A percentile compares a stretch with the other conserved stretches of the same genome.
Conservation (phyloP, 148 eudicot genomes). For the Amaranthus cruentus region DNA sequence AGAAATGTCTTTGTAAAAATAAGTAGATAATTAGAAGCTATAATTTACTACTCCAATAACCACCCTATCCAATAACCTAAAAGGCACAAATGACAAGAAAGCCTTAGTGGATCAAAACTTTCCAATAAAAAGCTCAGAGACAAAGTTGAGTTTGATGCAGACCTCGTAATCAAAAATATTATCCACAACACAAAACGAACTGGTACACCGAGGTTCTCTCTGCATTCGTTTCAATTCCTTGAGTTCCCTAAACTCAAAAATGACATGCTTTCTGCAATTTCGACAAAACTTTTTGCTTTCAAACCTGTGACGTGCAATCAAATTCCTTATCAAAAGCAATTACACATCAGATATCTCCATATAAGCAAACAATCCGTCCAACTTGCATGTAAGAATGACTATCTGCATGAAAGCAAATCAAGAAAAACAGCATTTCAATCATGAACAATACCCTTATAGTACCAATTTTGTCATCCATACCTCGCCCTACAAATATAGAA, state of each 20-base stretch:
- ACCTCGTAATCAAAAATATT: slow-evolving; percentile 94
- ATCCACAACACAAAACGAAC: slow-evolving; percentile 96
- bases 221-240: slow-evolving; percentile 89
- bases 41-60: too few relatives aligned
- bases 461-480: background rate
- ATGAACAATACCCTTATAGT: background rate
- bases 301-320: slow-evolving; percentile 51
- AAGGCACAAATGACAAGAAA: background rate
- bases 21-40: too few relatives aligned
- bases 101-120: background rate
- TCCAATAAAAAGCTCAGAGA: background rate
- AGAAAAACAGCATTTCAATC: background rate
- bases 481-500: background rate
- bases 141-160: background rate
- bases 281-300: slow-evolving; percentile 95
- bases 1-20: background rate
- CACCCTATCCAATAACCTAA: background rate
- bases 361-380: background rate
- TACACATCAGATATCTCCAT: background rate
- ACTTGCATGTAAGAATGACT: background rate
- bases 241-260: slow-evolving; percentile 90
- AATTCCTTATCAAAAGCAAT: slow-evolving; percentile 8
- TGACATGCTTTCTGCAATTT: slow-evolving; percentile 96
- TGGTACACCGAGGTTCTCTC: slow-evolving; percentile 78
- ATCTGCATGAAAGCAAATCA: background rate